Conservation (phyloP, 2,329 filamentous ascomycete species). For the Penicillium sp. region DNA sequence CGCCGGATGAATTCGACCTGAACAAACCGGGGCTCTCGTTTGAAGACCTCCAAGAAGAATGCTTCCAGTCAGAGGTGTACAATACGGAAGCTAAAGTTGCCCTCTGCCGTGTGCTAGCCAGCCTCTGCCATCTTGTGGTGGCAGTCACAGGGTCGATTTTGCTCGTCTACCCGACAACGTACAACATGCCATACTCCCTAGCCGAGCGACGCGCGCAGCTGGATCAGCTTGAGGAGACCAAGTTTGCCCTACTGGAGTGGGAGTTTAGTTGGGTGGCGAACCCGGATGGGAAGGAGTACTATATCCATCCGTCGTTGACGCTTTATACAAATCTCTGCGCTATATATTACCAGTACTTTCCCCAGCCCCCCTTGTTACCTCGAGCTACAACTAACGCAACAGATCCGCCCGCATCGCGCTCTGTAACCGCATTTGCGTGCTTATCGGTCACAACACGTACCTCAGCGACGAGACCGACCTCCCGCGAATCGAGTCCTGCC, state of each 20-base stretch:
- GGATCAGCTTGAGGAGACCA: constrained; percentile 18
- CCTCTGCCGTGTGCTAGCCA: constrained; percentile 16
- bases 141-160: constrained; percentile 18
- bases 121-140: constrained; percentile 19
- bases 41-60: constrained; percentile 17
- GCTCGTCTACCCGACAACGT: constrained; percentile 19
- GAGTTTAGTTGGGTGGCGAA: constrained; percentile 22
- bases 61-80: constrained; percentile 21
- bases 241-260: constrained; percentile 17
- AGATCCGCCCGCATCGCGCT: constrained; percentile 23
- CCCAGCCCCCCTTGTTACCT: too few relatives aligned
- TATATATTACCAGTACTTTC: constrained; percentile 22
- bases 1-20: constrained; percentile 16
- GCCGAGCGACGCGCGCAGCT: constrained; percentile 6
- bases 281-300: constrained; percentile 18
- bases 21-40: constrained; percentile 15
- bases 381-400: background rate
- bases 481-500: constrained; percentile 17
- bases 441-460: constrained; percentile 11
- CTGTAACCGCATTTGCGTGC: constrained; percentile 20
- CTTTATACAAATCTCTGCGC: constrained; percentile 19
- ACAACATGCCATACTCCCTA: constrained; percentile 7
- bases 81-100: constrained; percentile 16
- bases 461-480: constrained; percentile 12
- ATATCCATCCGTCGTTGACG: constrained; percentile 20